A percentile compares a stretch with the other conserved stretches of the same genome.
Evolutionary conservation across 306 rosid genomes (phyloP).

Genomic region (Vicia villosa): DNA sequence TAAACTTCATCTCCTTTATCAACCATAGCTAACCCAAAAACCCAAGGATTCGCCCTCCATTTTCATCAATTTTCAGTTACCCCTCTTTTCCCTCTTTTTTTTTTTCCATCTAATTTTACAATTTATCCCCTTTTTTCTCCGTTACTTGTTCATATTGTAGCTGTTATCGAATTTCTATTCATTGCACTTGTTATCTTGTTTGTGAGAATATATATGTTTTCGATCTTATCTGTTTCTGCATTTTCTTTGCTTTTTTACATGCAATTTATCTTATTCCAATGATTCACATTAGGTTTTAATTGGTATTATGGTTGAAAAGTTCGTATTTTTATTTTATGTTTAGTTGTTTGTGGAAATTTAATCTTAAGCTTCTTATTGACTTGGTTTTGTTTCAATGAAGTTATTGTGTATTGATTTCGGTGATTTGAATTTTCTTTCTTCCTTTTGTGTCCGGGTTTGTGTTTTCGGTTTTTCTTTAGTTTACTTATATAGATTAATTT

Average conservation of each 20-base stretch:
- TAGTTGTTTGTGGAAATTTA: not conserved
- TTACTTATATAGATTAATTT: too few species aligned
- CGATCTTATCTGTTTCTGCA: slow-evolving; percentile 6
- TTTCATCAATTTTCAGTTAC: not conserved
- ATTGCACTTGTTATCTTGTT: not conserved
- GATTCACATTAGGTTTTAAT: not conserved
- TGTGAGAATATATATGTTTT: not conserved
- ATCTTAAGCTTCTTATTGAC: not conserved
- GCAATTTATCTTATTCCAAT: not conserved
- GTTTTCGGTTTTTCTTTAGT: slow-evolving; percentile 10
- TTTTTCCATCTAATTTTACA: not conserved
- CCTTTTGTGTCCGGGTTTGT: not conserved
- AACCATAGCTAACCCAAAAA: not conserved
- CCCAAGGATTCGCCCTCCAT: not conserved
- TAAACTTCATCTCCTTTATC: not conserved
- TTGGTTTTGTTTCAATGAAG: not conserved
- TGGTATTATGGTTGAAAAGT: not conserved
- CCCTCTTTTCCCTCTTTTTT: not conserved
- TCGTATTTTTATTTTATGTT: not conserved
- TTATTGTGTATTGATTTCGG: not conserved
- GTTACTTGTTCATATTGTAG: not conserved
- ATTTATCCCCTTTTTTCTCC: not conserved
- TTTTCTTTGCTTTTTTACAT: not conserved
- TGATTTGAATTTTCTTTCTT: slow-evolving; percentile 7
- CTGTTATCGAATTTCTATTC: not conserved